Evolutionary conservation across 1,139 yeast genomes (phyloP), one percentile per base, ranked within the genome.

Genomic region (Kodamaea sp.): DNA sequence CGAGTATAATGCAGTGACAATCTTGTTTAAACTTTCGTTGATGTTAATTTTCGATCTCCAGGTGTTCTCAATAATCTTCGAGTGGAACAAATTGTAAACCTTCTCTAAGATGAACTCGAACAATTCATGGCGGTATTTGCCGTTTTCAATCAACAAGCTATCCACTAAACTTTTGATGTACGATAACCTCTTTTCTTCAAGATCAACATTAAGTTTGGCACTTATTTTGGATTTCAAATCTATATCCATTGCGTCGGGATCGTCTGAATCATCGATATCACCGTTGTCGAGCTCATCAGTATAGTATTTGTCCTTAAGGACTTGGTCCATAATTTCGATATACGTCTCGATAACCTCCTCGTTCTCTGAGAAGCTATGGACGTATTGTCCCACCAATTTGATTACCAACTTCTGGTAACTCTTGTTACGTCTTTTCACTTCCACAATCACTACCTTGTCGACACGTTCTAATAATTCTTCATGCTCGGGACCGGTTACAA

Each of bases 401-500:
- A 82, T 55, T 1, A 80, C 70, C 24, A 68, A 65, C 33, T 61
- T 66, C 39, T 80, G 86, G 55, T 90, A 90, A 1, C 59, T 73
- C 46, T 72, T 74, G 53, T 86, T 88, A 32, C 77, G 75, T 46
- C 95, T 70, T 39, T 75, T 76, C 0, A 85, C 77, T 55, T 90
- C 97, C 1, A 68, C 63, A 2, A 66, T 39, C 0, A 83, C 73
- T 2, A 75, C 64, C 23, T 64, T 65, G 26, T 66, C 64, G 11
- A 83, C 59, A 14, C 50, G 51, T 16, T 59, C 48, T 23, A 72
- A 39, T 0, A 53, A 57, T 0, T 32, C 27, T 28, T 68, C 48
- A 0, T 44, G 38, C n/a, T 9, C 7, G 4, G 15, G n/a, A 5
- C 9, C 18, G n/a, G 37, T 15, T 30, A 69, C 42, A 39, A 52